Evolutionary conservation across 2,329 filamentous ascomycete species (phyloP), one percentile per base, ranked within the genome.

Genomic region (Colletotrichum sp.): DNA sequence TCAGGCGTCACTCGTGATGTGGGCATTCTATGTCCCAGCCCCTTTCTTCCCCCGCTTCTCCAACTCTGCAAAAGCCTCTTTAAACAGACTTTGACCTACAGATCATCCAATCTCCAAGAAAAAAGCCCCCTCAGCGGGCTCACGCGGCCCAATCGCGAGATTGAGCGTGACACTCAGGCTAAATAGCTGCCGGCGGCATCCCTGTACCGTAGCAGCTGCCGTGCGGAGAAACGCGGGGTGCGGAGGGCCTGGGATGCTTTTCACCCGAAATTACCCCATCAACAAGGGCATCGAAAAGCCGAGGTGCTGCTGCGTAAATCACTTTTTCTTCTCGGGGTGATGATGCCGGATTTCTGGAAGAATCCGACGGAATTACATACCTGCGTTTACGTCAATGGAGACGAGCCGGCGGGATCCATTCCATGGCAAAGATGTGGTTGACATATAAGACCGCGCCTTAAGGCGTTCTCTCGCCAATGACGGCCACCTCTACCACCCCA

Each of bases 171-270:
- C 4, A 63, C 52, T 70, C 67, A 70, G 67, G 67, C 67, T 70
- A 70, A 70, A 70, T 70, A 4, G 0, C 18, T 48, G 43, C 63
- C 34, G 63, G 63, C 24, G 34, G 32, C 21, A 70, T 52, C 57
- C 67, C 57, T 70, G 67, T 15, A 63, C 26, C 57, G 67, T 70
- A n/a, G 67, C 12, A 70, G 32, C 34, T 48, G 26, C 24, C 57
- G 67, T 63, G 67, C 34, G 67, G 67, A 70, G 67, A 70, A 55
- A 63, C 67, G 67, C 57, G 67, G 67, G 67, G 66, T 60, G 55
- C 13, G n/a, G 67, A 32, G n/a, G 32, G 52, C 13, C 55, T 70
- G 34, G 43, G 24, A 70, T n/a, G 36, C 28, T 55, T 39, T 39
- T 68, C 48, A 60, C 66, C 66, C 66, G 66, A 60, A 55, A 68